phyloP scores from a whole-genome alignment of 148 eudicot genomes.

The Camellia granthamiana region DNA sequence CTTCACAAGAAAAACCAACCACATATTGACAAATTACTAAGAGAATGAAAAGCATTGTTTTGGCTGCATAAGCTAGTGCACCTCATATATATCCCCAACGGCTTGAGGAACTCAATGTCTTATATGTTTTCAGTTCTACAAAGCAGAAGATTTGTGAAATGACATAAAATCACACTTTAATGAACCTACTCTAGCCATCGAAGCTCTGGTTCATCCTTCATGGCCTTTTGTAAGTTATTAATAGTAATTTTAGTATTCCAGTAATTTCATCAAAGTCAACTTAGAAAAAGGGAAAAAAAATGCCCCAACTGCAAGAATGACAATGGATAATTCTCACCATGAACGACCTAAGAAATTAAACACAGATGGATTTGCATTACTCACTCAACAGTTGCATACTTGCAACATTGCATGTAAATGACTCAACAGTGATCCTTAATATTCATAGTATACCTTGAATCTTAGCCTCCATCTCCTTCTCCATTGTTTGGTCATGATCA shows the following conservation, averaged over 20 bases:
- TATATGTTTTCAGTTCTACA: too few species aligned
- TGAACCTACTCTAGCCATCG: neutral
- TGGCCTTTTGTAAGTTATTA: neutral
- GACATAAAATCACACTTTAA: neutral
- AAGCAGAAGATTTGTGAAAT: neutral
- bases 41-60: neutral
- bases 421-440: neutral
- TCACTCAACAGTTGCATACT: neutral
- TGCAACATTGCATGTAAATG: neutral
- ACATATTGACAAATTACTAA: neutral
- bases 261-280: neutral
- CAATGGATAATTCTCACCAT: neutral
- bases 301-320: neutral
- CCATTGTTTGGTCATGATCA: conserved; percentile 50
- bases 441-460: conserved; percentile 43
- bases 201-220: neutral
- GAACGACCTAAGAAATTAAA: neutral
- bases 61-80: neutral
- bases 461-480: conserved; percentile 58
- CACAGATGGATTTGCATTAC: neutral
- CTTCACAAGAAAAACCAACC: too few species aligned
- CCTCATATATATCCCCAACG: neutral
- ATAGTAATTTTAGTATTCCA: neutral
- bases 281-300: neutral
- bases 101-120: neutral